A percentile compares a stretch with the other conserved stretches of the same genome.
phyloP scores from a whole-genome alignment of 176 grass and related monocot genomes.

The Thinopyrum elongatum region DNA sequence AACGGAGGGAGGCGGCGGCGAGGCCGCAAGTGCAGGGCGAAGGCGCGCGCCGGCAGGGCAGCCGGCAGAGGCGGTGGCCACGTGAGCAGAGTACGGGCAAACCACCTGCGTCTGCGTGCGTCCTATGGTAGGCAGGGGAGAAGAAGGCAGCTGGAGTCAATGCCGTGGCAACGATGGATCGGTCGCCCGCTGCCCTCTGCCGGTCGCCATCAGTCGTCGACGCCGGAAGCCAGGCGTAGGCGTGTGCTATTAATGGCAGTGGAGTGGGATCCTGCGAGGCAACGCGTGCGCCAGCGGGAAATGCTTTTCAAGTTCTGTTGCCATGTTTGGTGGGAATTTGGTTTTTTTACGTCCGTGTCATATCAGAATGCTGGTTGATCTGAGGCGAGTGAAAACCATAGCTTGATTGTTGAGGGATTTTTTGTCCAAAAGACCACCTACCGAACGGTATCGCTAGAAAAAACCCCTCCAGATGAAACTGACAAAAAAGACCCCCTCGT shows the following conservation, averaged over 20 bases:
- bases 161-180: background rate
- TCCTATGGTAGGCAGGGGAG: background rate
- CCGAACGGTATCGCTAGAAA: too few relatives aligned
- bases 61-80: background rate
- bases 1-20: too few relatives aligned
- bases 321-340: background rate
- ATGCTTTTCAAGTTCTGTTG: background rate
- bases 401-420: too few relatives aligned
- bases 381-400: too few relatives aligned
- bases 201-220: background rate
- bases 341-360: background rate
- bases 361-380: background rate
- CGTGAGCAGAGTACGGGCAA: background rate
- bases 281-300: background rate
- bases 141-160: slow-evolving; percentile 5
- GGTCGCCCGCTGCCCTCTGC: background rate
- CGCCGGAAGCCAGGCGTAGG: background rate
- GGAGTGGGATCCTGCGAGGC: background rate
- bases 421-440: too few relatives aligned
- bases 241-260: background rate
- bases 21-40: background rate
- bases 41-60: background rate
- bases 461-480: too few relatives aligned
- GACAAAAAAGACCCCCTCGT: too few relatives aligned
- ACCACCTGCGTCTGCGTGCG: background rate